These are phyloP conservation scores for Cyberlindnera xylosilytica DNA, from an alignment of 805 yeast genomes.

Conservation along the genomic window DNA sequence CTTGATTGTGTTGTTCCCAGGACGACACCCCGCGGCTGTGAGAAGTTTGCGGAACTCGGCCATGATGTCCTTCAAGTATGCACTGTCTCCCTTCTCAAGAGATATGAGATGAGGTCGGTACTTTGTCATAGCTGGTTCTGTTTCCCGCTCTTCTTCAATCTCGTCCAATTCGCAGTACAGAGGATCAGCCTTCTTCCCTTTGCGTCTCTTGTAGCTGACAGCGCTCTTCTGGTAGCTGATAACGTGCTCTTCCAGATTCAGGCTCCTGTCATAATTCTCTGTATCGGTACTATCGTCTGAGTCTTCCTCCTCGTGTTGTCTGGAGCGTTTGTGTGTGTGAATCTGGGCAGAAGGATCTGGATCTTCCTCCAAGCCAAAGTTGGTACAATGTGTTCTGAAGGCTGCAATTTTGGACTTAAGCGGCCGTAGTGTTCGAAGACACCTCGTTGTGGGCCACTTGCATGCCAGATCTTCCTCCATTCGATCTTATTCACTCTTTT, in stretches of 20 bases:
- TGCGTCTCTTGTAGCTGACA: slow-evolving; percentile 4
- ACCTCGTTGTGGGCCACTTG: slow-evolving; percentile 10
- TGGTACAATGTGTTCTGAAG: slow-evolving; percentile 2
- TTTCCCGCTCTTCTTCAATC: no score
- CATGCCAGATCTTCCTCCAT: no score
- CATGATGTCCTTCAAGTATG: not conserved
- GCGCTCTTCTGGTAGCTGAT: slow-evolving; percentile 2
- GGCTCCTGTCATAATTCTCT: slow-evolving; percentile 5
- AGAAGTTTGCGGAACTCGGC: slow-evolving; percentile 1
- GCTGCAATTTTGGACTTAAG: slow-evolving; percentile 15
- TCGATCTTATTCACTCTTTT: no score
- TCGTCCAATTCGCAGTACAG: slow-evolving; percentile 1
- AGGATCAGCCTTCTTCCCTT: slow-evolving; percentile 1
- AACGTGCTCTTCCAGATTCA: slow-evolving; percentile 11
- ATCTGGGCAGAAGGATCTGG: no score
- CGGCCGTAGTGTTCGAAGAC: slow-evolving; percentile 16
- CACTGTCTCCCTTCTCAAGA: not conserved
- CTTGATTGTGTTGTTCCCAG: not conserved
- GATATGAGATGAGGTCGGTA: no score
- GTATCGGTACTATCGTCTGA: slow-evolving; percentile 1
- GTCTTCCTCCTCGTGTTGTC: not conserved
- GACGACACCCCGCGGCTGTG: not conserved
- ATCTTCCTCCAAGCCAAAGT: not conserved
- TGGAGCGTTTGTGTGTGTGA: no score
- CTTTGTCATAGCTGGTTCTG: no score